Base-by-base conservation (phyloP, 495 filamentous ascomycete genomes). In the Penicillium alfredii region DNA sequence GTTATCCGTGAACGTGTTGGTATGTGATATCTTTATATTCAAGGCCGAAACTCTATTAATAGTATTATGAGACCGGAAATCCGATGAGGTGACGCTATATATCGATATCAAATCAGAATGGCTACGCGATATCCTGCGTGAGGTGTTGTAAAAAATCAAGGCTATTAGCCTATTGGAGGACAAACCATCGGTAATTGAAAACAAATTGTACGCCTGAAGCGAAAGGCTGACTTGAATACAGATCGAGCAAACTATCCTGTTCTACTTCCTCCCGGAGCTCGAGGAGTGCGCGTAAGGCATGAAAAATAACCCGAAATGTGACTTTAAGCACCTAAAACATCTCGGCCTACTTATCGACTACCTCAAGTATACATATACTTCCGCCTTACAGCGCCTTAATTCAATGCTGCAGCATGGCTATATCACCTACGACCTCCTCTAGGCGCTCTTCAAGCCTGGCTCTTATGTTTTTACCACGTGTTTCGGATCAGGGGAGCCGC, bases 341-440 rank as follows among this genome's bases (percentile, higher is more conserved):
- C 50, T 71, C 42, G 50, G 47, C 23, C 38, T 70, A 27, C 55
- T 72, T 11, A 52, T 66, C 17, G 45, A 69, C 13, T 60, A 63
- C 41, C 46, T 73, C 25, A 47, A 61, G 38, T 33, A 45, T 8
- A 45, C 53, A 41, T 71, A 65, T 44, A 29, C 45, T 20, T 38
- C 53, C 8, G 62, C 53, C 34, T 51, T 35, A 8, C 39, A 66
- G 33, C 54, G 47, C 29, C 50, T 73, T 9, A 41, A 45, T 8
- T 47, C 63, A 35, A 63, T 73, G 15, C 44, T 71, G 8, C 33
- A 54, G 33, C 36, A 58, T 38, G 38, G 58, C 16, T 49, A 72
- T 44, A 55, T 58, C 36, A 60, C 42, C n/a, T 60, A 55, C 41
- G 47, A 55, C 30, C 44, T 52, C 35, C 55, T 59, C 22, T 57